These are phyloP conservation scores for Parafenestella ontariensis DNA, from an alignment of 2,329 filamentous ascomycete genomes.

Conservation along the genomic window DNA sequence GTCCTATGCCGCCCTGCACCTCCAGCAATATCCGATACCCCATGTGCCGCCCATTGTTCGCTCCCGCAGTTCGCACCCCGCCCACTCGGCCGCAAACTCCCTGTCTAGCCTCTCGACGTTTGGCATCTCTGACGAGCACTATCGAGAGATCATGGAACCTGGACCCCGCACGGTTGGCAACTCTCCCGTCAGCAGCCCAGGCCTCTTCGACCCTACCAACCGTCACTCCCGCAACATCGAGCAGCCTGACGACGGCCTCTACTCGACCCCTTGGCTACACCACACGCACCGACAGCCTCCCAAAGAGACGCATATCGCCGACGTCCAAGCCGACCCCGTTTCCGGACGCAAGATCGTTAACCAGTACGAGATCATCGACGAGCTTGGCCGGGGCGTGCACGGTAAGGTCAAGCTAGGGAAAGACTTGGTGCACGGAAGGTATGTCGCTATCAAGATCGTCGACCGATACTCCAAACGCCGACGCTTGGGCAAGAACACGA, in stretches of 20 bases:
- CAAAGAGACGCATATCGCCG: constrained; percentile 80
- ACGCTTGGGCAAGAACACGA: constrained; percentile 78
- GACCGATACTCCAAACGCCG: constrained; percentile 93
- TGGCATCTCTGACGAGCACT: constrained; percentile 43
- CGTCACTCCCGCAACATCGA: constrained; percentile 40
- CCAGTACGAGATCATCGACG: constrained; percentile 95
- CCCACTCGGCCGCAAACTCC: constrained; percentile 48
- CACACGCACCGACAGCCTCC: constrained; percentile 58
- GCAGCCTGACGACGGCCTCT: constrained; percentile 49
- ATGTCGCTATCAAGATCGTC: constrained; percentile 98
- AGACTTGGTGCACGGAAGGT: constrained; percentile 75
- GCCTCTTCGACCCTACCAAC: constrained; percentile 53
- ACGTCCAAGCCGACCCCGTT: constrained; percentile 85
- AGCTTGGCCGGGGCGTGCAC: constrained; percentile 93
- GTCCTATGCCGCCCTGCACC: constrained; percentile 57
- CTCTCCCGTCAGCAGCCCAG: constrained; percentile 56
- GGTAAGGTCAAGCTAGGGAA: constrained; percentile 96
- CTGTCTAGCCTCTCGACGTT: constrained; percentile 52
- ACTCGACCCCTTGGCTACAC: constrained; percentile 59
- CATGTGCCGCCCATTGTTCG: constrained; percentile 48
- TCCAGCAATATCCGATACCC: constrained; percentile 52
- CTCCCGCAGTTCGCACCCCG: constrained; percentile 52
- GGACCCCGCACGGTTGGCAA: constrained; percentile 54
- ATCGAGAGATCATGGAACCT: constrained; percentile 45
- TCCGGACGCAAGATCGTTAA: constrained; percentile 97